Evolutionary conservation across 2,329 filamentous ascomycete species (phyloP).

Genomic region (Aspergillus brunneoviolaceus): DNA sequence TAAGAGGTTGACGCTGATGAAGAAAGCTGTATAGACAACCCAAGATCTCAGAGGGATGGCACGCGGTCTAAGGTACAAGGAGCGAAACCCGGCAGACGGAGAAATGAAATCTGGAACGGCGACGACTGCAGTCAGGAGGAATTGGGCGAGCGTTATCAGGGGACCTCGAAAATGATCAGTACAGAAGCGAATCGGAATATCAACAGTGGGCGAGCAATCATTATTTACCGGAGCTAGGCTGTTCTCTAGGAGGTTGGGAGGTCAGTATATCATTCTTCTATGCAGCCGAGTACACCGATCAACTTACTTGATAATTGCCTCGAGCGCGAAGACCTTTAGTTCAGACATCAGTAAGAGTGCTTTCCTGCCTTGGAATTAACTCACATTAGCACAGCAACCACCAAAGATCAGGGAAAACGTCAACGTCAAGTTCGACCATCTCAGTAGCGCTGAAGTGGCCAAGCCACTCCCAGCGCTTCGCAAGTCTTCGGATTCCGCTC

Average conservation of each 20-base stretch:
- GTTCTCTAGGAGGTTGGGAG: conserved; percentile 57
- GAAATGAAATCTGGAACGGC: conserved; percentile 77
- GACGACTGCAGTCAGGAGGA: conserved; percentile 75
- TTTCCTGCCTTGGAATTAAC: conserved; percentile 29
- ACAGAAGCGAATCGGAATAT: conserved; percentile 1
- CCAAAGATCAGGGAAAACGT: conserved; percentile 91
- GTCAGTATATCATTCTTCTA: conserved; percentile 13
- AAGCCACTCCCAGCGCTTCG: conserved; percentile 28
- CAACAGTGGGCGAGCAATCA: neutral
- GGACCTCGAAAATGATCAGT: conserved; percentile 57
- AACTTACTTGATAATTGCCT: conserved; percentile 88
- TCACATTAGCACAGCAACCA: conserved; percentile 89
- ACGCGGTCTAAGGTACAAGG: conserved; percentile 72
- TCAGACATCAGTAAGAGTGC: conserved; percentile 23
- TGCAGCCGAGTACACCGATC: neutral
- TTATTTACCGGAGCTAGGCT: conserved; percentile 73
- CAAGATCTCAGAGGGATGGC: conserved; percentile 81
- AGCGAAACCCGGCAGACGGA: conserved; percentile 55
- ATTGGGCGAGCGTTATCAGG: conserved; percentile 85
- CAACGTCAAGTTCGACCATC: conserved; percentile 61
- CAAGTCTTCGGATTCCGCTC: conserved; percentile 2
- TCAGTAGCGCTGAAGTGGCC: conserved; percentile 48
- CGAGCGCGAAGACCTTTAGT: conserved; percentile 82
- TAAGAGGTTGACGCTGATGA: conserved; percentile 89
- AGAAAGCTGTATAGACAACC: conserved; percentile 83